phyloP scores from a whole-genome alignment of 192 early-diverging fungal genomes.

The Geranomyces michiganensis region DNA sequence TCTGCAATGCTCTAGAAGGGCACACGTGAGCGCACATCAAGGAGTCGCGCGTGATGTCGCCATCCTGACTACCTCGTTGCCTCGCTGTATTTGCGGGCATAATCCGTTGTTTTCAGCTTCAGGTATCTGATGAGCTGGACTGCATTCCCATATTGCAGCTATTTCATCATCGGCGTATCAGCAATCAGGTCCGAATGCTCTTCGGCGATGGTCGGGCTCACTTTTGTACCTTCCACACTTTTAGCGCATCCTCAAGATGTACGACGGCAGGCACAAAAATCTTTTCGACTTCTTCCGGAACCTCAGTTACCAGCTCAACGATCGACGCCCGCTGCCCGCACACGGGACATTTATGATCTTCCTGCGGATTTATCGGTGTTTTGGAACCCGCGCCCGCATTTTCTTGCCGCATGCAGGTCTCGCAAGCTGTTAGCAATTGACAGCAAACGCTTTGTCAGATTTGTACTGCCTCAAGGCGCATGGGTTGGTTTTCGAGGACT shows the following conservation, averaged over 20 bases:
- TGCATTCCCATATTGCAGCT: constrained; percentile 34
- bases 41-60: neutral
- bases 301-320: constrained; percentile 22
- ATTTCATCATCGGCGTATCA: neutral
- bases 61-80: constrained; percentile 13
- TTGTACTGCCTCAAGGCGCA: neutral
- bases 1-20: constrained; percentile 4
- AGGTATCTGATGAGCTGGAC: constrained; percentile 23
- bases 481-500: neutral
- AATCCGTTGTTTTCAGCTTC: constrained; percentile 25
- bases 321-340: constrained; percentile 12
- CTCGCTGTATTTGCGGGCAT: constrained; percentile 24
- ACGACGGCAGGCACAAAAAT: constrained; percentile 29
- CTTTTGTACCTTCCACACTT: constrained; percentile 26
- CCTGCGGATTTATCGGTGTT: neutral
- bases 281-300: constrained; percentile 34
- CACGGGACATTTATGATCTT: constrained; percentile 18
- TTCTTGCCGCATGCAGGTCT: constrained; percentile 24
- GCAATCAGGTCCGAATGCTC: neutral
- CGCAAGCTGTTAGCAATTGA: constrained; percentile 10
- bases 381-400: neutral
- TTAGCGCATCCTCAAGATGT: constrained; percentile 30
- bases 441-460: no score
- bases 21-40: neutral
- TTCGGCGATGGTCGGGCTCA: neutral